Evolutionary conservation across 2,329 filamentous ascomycete species (phyloP).

Genomic region (Epichloe brachyelytri): DNA sequence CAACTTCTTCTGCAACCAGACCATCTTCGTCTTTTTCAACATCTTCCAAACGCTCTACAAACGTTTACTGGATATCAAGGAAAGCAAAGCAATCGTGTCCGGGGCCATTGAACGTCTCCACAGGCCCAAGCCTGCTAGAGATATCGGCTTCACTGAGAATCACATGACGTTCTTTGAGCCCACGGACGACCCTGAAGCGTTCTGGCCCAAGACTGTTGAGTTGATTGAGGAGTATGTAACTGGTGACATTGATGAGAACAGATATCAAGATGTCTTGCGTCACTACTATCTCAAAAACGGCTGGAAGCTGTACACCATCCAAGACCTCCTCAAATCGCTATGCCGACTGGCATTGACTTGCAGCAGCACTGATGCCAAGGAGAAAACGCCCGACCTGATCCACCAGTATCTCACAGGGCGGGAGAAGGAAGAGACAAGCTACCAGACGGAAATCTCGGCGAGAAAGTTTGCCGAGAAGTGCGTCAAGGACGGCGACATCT

Average conservation of each 20-base stretch:
- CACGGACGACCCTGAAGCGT: constrained; percentile 47
- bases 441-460: constrained; percentile 78
- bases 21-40: constrained; percentile 88
- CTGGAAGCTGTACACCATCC: constrained; percentile 87
- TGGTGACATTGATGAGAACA: constrained; percentile 66
- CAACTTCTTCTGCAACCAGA: constrained; percentile 84
- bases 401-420: constrained; percentile 75
- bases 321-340: constrained; percentile 73
- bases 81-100: constrained; percentile 58
- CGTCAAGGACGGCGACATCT: constrained; percentile 85
- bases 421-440: constrained; percentile 72
- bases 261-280: constrained; percentile 81
- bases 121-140: constrained; percentile 65
- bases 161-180: constrained; percentile 63
- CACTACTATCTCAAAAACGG: constrained; percentile 85
- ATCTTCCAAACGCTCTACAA: constrained; percentile 87
- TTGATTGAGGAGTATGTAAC: constrained; percentile 80
- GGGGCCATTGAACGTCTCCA: constrained; percentile 62
- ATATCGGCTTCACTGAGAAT: constrained; percentile 74
- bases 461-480: constrained; percentile 87
- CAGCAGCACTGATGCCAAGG: constrained; percentile 74
- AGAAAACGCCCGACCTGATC: constrained; percentile 85
- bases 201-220: constrained; percentile 74
- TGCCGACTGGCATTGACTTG: constrained; percentile 72
- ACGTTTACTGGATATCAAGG: constrained; percentile 72